Percentiles rank a stretch among this genome's conserved stretches.
These are phyloP conservation scores for Actinidia polygama DNA, from an alignment of 179 eudicot species.

Conservation along the genomic window DNA sequence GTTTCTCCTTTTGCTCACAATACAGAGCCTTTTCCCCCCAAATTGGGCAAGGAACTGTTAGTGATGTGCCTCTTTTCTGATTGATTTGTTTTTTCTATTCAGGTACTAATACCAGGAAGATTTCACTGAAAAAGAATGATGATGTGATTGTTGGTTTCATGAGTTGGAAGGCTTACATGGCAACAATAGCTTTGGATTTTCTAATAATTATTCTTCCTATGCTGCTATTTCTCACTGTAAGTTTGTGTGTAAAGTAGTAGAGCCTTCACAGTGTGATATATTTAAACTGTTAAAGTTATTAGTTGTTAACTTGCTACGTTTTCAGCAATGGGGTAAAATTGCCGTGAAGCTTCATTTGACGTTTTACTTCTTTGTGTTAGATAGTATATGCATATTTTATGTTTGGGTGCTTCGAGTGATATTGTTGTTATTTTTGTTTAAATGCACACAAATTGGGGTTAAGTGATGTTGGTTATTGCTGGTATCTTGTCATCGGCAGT, in stretches of 20 bases:
- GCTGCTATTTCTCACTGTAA: conserved; percentile 73
- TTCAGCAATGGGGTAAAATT: not conserved
- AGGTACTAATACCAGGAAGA: conserved; percentile 35
- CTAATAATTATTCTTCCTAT: conserved; percentile 62
- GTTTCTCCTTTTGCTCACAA: not conserved
- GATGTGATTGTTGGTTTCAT: conserved; percentile 35
- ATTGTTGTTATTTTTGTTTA: not conserved
- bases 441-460: not conserved
- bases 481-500: not conserved
- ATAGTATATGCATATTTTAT: not conserved
- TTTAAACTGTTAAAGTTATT: not conserved
- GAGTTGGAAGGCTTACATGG: conserved; percentile 45
- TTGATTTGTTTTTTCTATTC: conserved; percentile 22
- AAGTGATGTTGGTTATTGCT: not conserved
- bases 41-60: not conserved
- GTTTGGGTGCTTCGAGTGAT: not conserved
- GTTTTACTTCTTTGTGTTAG: not conserved
- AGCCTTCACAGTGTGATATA: not conserved
- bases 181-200: conserved; percentile 60
- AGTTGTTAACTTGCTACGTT: too few relatives aligned
- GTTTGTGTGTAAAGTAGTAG: conserved; percentile 31
- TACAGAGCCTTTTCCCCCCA: not conserved
- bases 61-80: not conserved
- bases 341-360: not conserved
- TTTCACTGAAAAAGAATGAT: conserved; percentile 66